phyloP scores from a whole-genome alignment of 2,329 filamentous ascomycete genomes.

The Whalleya microplaca region DNA sequence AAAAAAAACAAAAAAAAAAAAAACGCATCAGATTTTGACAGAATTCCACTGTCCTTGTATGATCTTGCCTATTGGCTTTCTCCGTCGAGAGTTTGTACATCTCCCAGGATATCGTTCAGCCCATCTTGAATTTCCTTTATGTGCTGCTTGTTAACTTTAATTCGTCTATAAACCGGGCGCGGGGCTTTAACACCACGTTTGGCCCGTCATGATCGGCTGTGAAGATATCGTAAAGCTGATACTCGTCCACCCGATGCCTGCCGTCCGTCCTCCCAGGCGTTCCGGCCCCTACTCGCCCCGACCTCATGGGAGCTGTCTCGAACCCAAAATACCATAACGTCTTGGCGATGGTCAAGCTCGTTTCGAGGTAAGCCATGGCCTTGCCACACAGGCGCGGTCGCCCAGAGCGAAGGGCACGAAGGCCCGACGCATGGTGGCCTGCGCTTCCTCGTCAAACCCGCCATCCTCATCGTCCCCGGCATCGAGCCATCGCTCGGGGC shows the following conservation, averaged over 20 bases:
- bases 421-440: slow-evolving; percentile 5
- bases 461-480: too few relatives aligned
- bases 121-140: too few relatives aligned
- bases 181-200: slow-evolving; percentile 6
- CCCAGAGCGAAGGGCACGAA: slow-evolving; percentile 10
- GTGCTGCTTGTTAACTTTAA: too few relatives aligned
- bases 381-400: slow-evolving; percentile 7
- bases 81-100: too few relatives aligned
- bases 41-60: too few relatives aligned
- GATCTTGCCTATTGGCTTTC: too few relatives aligned
- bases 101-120: too few relatives aligned
- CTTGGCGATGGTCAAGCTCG: slow-evolving; percentile 5
- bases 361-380: slow-evolving; percentile 12
- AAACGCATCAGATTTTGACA: too few relatives aligned
- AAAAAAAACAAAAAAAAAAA: too few relatives aligned
- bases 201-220: slow-evolving; percentile 10
- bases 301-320: not conserved
- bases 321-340: slow-evolving; percentile 13
- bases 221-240: slow-evolving; percentile 3
- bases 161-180: too few relatives aligned
- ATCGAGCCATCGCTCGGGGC: slow-evolving; percentile 2
- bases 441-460: not conserved
- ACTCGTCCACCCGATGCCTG: slow-evolving; percentile 3
- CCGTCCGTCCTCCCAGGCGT: not conserved
- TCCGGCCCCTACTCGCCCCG: slow-evolving; percentile 3